These are phyloP conservation scores for Sporothrix schenckii DNA, from an alignment of 2,329 filamentous ascomycete species.

Conservation along the genomic window DNA sequence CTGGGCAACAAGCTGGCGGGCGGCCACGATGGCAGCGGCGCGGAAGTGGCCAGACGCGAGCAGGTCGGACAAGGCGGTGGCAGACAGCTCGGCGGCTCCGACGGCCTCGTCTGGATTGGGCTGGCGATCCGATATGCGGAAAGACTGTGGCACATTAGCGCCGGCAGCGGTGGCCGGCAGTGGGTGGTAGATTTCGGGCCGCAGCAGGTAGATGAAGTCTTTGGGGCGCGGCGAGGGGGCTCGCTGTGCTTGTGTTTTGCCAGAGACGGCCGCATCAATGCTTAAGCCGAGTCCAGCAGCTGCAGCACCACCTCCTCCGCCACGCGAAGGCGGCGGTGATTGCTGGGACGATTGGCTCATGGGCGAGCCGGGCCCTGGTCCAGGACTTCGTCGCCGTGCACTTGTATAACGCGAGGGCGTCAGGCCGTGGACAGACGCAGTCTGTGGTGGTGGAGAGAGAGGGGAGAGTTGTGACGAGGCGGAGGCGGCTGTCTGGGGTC, in stretches of 20 bases:
- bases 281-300: neutral
- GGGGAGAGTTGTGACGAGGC: constrained; percentile 32
- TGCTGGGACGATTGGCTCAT: constrained; percentile 21
- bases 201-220: constrained; percentile 79
- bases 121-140: constrained; percentile 68
- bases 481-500: constrained; percentile 33
- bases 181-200: constrained; percentile 80
- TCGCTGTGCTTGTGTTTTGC: neutral
- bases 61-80: constrained; percentile 67
- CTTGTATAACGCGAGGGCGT: constrained; percentile 33
- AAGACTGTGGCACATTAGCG: constrained; percentile 62
- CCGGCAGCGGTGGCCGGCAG: constrained; percentile 55
- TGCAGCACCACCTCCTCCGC: neutral
- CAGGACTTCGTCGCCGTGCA: constrained; percentile 27
- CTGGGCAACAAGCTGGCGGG: constrained; percentile 60
- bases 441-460: constrained; percentile 29
- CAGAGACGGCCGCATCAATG: constrained; percentile 13
- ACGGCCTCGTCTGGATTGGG: constrained; percentile 54
- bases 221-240: constrained; percentile 47
- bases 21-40: constrained; percentile 70
- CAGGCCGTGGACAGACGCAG: constrained; percentile 11
- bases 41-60: constrained; percentile 77
- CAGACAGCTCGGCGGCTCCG: neutral
- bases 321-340: constrained; percentile 10
- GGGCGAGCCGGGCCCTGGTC: constrained; percentile 17